These are phyloP conservation scores for Apiospora kogelbergensis DNA, from an alignment of 2,329 filamentous ascomycete species.

Conservation along the genomic window DNA sequence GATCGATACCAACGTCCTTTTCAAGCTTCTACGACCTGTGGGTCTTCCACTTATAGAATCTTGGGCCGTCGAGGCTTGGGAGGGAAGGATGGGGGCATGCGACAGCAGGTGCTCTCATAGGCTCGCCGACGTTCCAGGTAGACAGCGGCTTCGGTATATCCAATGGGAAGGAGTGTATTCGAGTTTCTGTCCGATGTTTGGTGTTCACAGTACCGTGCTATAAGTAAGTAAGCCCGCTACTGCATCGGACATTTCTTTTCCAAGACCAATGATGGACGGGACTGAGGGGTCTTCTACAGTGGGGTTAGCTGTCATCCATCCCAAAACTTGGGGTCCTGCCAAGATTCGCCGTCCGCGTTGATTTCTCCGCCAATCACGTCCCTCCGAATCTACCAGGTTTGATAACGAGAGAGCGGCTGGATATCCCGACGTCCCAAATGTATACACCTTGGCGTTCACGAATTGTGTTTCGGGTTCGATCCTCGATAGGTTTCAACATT, in stretches of 20 bases:
- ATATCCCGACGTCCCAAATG: background rate
- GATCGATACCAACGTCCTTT: background rate
- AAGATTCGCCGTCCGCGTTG: background rate
- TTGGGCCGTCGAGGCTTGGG: background rate
- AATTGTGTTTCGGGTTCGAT: background rate
- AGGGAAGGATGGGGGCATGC: background rate
- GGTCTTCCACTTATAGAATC: background rate
- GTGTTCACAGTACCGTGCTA: no score
- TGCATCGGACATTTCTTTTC: constrained; percentile 2
- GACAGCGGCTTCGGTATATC: background rate
- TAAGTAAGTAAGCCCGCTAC: background rate
- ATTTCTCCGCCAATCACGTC: constrained; percentile 7
- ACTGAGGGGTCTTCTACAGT: background rate
- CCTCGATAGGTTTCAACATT: background rate
- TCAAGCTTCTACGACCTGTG: background rate
- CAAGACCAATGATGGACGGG: background rate
- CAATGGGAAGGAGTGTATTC: background rate
- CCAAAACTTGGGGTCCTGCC: constrained; percentile 4
- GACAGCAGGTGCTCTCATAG: background rate
- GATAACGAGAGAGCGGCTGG: background rate
- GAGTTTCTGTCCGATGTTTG: background rate
- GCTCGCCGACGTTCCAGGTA: background rate
- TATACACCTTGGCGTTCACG: background rate
- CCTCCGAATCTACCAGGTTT: background rate
- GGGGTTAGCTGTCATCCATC: background rate